Evolutionary conservation across 495 filamentous ascomycete genomes (phyloP).

Genomic region (Lasiosphaeriaceae sp.): DNA sequence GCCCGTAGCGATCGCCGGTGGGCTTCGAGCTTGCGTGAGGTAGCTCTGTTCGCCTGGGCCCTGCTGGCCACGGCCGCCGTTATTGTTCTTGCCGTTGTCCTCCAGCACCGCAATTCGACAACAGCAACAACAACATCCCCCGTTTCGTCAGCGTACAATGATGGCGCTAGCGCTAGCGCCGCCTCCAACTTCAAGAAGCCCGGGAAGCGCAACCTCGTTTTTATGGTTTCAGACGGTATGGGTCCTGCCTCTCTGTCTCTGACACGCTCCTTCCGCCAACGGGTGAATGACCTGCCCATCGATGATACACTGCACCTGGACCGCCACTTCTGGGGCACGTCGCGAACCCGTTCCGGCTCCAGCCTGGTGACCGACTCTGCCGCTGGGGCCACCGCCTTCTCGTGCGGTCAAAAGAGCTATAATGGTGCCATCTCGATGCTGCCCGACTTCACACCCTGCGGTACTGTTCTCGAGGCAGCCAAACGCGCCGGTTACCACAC

Average conservation of each 20-base stretch:
- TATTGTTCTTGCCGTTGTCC: constrained; percentile 69
- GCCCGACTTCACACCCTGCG: constrained; percentile 80
- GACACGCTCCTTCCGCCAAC: constrained; percentile 79
- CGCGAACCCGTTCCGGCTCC: constrained; percentile 75
- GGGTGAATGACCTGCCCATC: constrained; percentile 57
- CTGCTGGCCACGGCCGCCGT: constrained; percentile 77
- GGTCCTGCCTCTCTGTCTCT: constrained; percentile 84
- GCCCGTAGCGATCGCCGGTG: neutral
- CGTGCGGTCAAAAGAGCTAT: constrained; percentile 87
- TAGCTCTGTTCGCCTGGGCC: constrained; percentile 82
- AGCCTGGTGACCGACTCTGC: constrained; percentile 91
- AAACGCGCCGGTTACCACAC: constrained; percentile 88
- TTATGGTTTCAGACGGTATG: constrained; percentile 99
- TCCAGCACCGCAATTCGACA: constrained; percentile 56
- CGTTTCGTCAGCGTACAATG: constrained; percentile 7
- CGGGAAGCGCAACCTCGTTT: constrained; percentile 89
- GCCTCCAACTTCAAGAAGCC: constrained; percentile 34
- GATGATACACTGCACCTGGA: constrained; percentile 76
- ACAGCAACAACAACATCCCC: constrained; percentile 12
- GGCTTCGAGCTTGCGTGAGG: constrained; percentile 40
- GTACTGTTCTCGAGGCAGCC: constrained; percentile 91
- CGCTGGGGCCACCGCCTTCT: constrained; percentile 93
- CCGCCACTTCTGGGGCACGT: constrained; percentile 80
- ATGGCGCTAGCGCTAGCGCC: constrained; percentile 56
- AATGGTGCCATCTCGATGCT: constrained; percentile 92